Conservation (phyloP, 768 basidiomycete species). For the Rhizopogon sp. region DNA sequence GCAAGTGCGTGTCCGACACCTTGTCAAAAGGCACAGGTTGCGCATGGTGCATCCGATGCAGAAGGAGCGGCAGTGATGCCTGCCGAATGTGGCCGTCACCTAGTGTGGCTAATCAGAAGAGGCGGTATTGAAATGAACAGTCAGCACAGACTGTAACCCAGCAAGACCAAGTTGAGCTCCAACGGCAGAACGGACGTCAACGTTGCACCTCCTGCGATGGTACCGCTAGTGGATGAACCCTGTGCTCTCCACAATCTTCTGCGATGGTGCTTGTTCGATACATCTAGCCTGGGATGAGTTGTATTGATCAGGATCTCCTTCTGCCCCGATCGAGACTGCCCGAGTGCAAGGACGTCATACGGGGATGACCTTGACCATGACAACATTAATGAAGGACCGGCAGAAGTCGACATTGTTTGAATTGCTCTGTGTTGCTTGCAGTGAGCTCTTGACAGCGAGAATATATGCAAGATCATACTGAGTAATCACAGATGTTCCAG, state of each 20-base stretch:
- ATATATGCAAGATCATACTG: background rate
- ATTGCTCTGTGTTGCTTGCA: background rate
- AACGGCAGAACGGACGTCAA: constrained; percentile 48
- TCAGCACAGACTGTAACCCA: constrained; percentile 55
- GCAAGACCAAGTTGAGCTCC: constrained; percentile 50
- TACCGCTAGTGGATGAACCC: background rate
- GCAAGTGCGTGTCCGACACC: constrained; percentile 41
- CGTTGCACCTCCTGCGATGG: constrained; percentile 8
- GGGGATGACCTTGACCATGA: background rate
- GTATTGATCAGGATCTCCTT: background rate
- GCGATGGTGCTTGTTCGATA: background rate
- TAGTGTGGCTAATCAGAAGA: constrained; percentile 15
- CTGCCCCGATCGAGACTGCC: background rate
- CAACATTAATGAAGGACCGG: background rate
- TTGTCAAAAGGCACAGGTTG: constrained; percentile 21
- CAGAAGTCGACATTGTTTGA: background rate
- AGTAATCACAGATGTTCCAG: background rate
- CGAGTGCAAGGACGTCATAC: background rate
- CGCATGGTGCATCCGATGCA: background rate
- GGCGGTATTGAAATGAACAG: background rate
- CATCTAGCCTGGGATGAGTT: background rate
- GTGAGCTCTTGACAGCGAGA: background rate
- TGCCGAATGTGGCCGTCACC: constrained; percentile 51
- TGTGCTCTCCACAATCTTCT: background rate
- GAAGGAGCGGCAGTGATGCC: constrained; percentile 34